Evolutionary conservation across 495 filamentous ascomycete genomes (phyloP).

Genomic region (Parathielavia hyrcaniae): DNA sequence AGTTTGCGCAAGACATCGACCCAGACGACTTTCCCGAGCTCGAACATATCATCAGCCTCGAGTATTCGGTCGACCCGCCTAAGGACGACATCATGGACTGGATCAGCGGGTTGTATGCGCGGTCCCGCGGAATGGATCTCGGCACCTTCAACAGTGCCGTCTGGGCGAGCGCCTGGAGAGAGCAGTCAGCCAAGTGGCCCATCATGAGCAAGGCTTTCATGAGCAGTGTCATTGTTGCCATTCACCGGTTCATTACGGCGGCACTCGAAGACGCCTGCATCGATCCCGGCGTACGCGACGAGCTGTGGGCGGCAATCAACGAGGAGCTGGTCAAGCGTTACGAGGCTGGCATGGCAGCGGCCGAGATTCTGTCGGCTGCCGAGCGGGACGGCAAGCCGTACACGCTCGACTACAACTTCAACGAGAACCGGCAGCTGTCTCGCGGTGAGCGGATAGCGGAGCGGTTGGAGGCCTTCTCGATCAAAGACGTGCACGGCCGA

Average conservation of each 20-base stretch:
- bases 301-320: constrained; percentile 34
- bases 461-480: constrained; percentile 9
- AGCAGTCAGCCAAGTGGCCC: constrained; percentile 53
- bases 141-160: constrained; percentile 30
- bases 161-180: constrained; percentile 43
- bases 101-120: constrained; percentile 21
- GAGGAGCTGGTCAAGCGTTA: constrained; percentile 44
- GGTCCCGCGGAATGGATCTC: constrained; percentile 29
- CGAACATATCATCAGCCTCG: constrained; percentile 5
- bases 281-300: constrained; percentile 34
- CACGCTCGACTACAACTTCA: constrained; percentile 52
- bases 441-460: constrained; percentile 27
- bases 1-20: background rate
- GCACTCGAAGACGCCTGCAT: constrained; percentile 29
- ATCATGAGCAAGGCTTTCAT: constrained; percentile 43
- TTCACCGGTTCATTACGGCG: constrained; percentile 46
- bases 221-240: constrained; percentile 38
- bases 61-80: background rate
- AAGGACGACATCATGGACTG: constrained; percentile 15
- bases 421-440: constrained; percentile 42
- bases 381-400: constrained; percentile 44
- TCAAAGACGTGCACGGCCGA: background rate
- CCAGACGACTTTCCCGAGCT: constrained; percentile 19
- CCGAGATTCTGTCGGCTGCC: constrained; percentile 42
- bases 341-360: constrained; percentile 35